phyloP scores from a whole-genome alignment of 306 rosid genomes.

The Castanea crenata region DNA sequence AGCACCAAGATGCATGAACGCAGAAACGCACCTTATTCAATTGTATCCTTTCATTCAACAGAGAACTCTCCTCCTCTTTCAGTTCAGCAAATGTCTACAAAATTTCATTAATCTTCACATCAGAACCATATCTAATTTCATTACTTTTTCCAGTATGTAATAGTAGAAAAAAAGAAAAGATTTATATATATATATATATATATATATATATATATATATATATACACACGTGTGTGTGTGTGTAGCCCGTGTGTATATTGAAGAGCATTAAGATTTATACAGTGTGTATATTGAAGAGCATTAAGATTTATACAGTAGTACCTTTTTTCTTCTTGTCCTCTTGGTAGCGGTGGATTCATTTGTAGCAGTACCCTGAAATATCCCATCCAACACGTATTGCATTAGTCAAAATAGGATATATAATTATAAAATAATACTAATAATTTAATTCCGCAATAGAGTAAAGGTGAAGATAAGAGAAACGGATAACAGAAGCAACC shows the following conservation, averaged over 20 bases:
- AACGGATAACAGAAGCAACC: neutral
- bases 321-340: slow-evolving; percentile 70
- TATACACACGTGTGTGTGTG: too few relatives aligned
- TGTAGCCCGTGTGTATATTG: too few relatives aligned
- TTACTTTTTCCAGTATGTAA: neutral
- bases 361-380: slow-evolving; percentile 65
- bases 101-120: slow-evolving; percentile 11
- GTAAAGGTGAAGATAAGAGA: neutral
- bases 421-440: too few relatives aligned
- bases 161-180: neutral
- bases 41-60: slow-evolving; percentile 59
- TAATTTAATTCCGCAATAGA: neutral
- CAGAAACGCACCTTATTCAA: slow-evolving; percentile 67
- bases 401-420: slow-evolving; percentile 1
- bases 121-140: neutral
- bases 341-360: slow-evolving; percentile 60
- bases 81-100: slow-evolving; percentile 72
- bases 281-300: too few relatives aligned
- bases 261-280: too few relatives aligned
- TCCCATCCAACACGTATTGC: neutral
- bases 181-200: neutral
- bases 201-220: too few relatives aligned
- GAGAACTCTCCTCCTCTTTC: slow-evolving; percentile 71
- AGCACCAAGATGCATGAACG: neutral
- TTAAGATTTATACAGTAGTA: neutral